Evolutionary conservation across 768 basidiomycete species (phyloP).

Genomic region (Trametes villosa): DNA sequence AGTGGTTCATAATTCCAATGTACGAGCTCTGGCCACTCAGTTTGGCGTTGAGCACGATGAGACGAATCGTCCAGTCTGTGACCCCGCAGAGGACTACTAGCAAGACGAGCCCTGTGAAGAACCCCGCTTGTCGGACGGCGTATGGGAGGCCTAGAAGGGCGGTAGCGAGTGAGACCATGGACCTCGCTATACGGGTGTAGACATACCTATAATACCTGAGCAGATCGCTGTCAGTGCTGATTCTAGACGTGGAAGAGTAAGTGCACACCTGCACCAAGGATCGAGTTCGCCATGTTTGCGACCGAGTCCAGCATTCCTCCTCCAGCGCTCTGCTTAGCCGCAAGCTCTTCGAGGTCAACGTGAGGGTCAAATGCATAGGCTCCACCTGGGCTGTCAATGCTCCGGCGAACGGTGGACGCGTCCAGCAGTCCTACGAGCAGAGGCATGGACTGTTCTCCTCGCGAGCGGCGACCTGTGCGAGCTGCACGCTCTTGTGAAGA

Average conservation of each 20-base stretch:
- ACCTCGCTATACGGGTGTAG: background rate
- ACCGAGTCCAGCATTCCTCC: constrained; percentile 80
- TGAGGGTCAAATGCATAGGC: constrained; percentile 35
- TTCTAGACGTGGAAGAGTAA: constrained; percentile 20
- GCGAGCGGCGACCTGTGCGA: constrained; percentile 35
- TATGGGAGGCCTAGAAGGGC: constrained; percentile 78
- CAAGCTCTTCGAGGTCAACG: constrained; percentile 73
- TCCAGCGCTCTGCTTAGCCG: constrained; percentile 65
- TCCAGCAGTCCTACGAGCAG: constrained; percentile 82
- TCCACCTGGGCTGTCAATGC: constrained; percentile 51
- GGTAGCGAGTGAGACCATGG: background rate
- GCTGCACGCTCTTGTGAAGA: constrained; percentile 33
- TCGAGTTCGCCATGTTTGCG: constrained; percentile 96
- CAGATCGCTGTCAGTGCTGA: background rate
- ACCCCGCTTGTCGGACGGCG: constrained; percentile 92
- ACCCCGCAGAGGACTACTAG: constrained; percentile 78
- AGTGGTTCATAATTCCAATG: constrained; percentile 92
- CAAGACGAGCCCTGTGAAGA: constrained; percentile 84
- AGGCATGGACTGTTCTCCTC: constrained; percentile 65
- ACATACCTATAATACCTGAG: constrained; percentile 74
- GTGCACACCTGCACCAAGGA: constrained; percentile 81
- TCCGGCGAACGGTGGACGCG: constrained; percentile 57
- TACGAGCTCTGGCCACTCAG: constrained; percentile 91
- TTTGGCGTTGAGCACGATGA: constrained; percentile 96
- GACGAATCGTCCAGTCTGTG: constrained; percentile 98